A percentile compares a stretch with the other conserved stretches of the same genome.
phyloP scores from a whole-genome alignment of 1,139 yeast species.

The Hyphopichia fennica region DNA sequence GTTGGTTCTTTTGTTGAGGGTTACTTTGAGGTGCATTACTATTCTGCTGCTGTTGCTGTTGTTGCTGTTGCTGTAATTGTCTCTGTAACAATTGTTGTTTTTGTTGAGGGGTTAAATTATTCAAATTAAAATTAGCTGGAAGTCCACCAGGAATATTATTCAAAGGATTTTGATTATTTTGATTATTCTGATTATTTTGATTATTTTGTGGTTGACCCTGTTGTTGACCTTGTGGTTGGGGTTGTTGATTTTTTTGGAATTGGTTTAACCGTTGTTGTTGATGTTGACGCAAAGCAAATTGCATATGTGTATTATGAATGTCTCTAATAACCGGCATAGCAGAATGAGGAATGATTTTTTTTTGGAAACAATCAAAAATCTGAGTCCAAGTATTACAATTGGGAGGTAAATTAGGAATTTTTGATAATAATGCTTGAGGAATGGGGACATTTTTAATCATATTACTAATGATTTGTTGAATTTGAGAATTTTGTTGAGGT shows the following conservation, averaged over 20 bases:
- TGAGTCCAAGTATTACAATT: slow-evolving; percentile 83
- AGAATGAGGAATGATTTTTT: slow-evolving; percentile 55
- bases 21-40: neutral
- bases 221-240: slow-evolving; percentile 10
- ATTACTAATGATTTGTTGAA: slow-evolving; percentile 34
- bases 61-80: slow-evolving; percentile 29
- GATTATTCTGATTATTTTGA: slow-evolving; percentile 12
- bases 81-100: slow-evolving; percentile 36
- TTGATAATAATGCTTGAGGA: slow-evolving; percentile 69
- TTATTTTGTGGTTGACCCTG: slow-evolving; percentile 11
- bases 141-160: slow-evolving; percentile 8
- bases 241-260: slow-evolving; percentile 13
- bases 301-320: slow-evolving; percentile 58
- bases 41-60: slow-evolving; percentile 12
- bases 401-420: slow-evolving; percentile 81
- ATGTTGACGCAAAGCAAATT: slow-evolving; percentile 35
- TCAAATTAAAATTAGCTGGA: slow-evolving; percentile 15
- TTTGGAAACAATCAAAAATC: slow-evolving; percentile 67
- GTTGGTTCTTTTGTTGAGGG: slow-evolving; percentile 18
- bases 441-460: slow-evolving; percentile 58
- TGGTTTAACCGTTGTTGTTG: slow-evolving; percentile 27
- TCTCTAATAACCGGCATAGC: slow-evolving; percentile 58
- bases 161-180: slow-evolving; percentile 9
- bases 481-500: slow-evolving; percentile 20
- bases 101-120: slow-evolving; percentile 35